phyloP scores from a whole-genome alignment of 208 protist species.

The Herpetomonas samuelpessoai region DNA sequence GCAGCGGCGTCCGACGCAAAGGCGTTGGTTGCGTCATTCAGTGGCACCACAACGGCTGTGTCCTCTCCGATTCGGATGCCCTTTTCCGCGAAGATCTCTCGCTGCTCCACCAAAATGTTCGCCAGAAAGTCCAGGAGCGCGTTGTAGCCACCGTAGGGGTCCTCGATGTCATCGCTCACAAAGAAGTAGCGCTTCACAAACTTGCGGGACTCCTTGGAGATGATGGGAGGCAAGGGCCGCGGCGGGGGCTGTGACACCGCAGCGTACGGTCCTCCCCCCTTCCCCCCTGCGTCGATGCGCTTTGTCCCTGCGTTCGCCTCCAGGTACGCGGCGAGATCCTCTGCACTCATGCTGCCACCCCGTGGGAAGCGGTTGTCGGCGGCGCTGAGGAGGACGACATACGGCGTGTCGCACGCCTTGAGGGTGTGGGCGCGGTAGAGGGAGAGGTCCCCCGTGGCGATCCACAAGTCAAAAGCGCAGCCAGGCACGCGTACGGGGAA shows the following conservation, averaged over 20 bases:
- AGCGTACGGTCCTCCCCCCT: too few relatives aligned
- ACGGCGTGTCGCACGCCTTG: slow-evolving; percentile 31
- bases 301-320: slow-evolving; percentile 13
- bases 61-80: background rate
- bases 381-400: slow-evolving; percentile 42
- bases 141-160: slow-evolving; percentile 35
- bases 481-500: slow-evolving; percentile 46
- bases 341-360: slow-evolving; percentile 18
- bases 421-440: slow-evolving; percentile 47
- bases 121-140: slow-evolving; percentile 34
- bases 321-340: slow-evolving; percentile 34
- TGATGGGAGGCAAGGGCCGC: slow-evolving; percentile 31
- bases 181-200: slow-evolving; percentile 71
- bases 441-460: slow-evolving; percentile 37
- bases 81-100: background rate
- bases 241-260: background rate
- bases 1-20: background rate
- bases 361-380: slow-evolving; percentile 33
- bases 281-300: slow-evolving; percentile 6
- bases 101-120: slow-evolving; percentile 15
- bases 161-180: slow-evolving; percentile 26
- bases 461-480: slow-evolving; percentile 37
- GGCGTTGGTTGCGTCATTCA: background rate
- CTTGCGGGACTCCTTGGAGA: slow-evolving; percentile 20
- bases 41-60: background rate